Evolutionary conservation across 192 early-diverging fungal genomes (phyloP).

Genomic region (Coemansia sp.): DNA sequence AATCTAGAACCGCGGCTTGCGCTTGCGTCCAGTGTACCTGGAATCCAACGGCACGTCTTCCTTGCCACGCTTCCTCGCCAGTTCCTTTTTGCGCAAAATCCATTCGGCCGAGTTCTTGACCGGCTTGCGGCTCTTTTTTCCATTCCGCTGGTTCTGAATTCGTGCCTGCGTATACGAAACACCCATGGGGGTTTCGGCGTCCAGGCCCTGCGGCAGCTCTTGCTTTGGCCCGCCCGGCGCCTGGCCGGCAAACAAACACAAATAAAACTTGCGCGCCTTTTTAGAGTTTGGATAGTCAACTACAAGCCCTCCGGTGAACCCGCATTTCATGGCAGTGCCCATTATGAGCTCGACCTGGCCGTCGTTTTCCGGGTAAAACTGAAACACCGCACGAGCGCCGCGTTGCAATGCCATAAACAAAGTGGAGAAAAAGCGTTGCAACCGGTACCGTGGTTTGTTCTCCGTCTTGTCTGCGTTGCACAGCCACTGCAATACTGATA

Average conservation of each 20-base stretch:
- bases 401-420: conserved; percentile 84
- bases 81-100: conserved; percentile 89
- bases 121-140: conserved; percentile 54
- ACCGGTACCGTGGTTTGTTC: conserved; percentile 79
- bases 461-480: conserved; percentile 95
- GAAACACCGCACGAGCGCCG: conserved; percentile 93
- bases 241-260: conserved; percentile 95
- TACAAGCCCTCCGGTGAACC: conserved; percentile 94
- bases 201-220: conserved; percentile 43
- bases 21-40: conserved; percentile 92
- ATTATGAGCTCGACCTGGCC: conserved; percentile 92
- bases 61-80: conserved; percentile 70
- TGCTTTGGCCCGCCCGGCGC: conserved; percentile 42
- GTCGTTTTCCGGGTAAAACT: conserved; percentile 98
- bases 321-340: conserved; percentile 80
- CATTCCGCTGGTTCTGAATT: conserved; percentile 33
- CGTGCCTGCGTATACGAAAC: conserved; percentile 43
- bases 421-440: conserved; percentile 89
- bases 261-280: conserved; percentile 95
- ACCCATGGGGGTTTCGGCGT: conserved; percentile 16
- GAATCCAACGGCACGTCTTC: conserved; percentile 84
- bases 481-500: conserved; percentile 97
- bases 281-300: conserved; percentile 96
- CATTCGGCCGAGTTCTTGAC: conserved; percentile 82
- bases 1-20: conserved; percentile 79